Conservation (phyloP, 495 filamentous ascomycete species). For the Paragyromitra xinjiangensis region DNA sequence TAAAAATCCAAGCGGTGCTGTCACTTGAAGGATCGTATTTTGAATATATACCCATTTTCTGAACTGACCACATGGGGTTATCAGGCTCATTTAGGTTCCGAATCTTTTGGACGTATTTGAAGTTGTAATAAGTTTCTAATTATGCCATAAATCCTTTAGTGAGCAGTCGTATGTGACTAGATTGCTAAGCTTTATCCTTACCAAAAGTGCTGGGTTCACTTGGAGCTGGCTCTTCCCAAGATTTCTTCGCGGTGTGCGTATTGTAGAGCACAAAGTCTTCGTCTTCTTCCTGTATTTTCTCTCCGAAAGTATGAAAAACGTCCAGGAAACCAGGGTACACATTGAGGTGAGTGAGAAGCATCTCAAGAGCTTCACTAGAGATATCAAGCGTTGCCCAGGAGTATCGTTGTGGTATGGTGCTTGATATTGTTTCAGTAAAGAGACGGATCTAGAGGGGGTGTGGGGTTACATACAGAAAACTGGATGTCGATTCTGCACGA, state of each 20-base stretch:
- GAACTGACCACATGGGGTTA: too few species aligned
- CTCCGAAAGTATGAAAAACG: slow-evolving; percentile 38
- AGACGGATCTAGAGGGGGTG: too few species aligned
- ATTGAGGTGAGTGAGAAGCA: slow-evolving; percentile 22
- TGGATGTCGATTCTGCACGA: slow-evolving; percentile 12
- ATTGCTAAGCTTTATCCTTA: too few species aligned
- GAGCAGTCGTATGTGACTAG: too few species aligned
- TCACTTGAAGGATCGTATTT: not conserved
- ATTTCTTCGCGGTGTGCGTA: slow-evolving; percentile 16
- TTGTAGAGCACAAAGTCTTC: slow-evolving; percentile 31
- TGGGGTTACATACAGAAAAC: not conserved
- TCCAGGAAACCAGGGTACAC: slow-evolving; percentile 42
- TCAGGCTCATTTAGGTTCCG: too few species aligned
- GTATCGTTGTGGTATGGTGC: slow-evolving; percentile 3
- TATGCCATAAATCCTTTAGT: not conserved
- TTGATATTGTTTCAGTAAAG: not conserved
- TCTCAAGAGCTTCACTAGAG: slow-evolving; percentile 2
- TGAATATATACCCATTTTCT: slow-evolving; percentile 46
- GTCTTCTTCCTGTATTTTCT: slow-evolving; percentile 29
- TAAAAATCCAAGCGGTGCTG: slow-evolving; percentile 33
- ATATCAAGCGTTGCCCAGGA: slow-evolving; percentile 14
- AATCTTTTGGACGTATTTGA: slow-evolving; percentile 8
- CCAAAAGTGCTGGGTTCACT: not conserved
- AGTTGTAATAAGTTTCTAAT: slow-evolving; percentile 43
- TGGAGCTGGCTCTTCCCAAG: not conserved